These are phyloP conservation scores for Meyerozyma smithsonii DNA, from an alignment of 1,139 yeast species.

Conservation along the genomic window DNA sequence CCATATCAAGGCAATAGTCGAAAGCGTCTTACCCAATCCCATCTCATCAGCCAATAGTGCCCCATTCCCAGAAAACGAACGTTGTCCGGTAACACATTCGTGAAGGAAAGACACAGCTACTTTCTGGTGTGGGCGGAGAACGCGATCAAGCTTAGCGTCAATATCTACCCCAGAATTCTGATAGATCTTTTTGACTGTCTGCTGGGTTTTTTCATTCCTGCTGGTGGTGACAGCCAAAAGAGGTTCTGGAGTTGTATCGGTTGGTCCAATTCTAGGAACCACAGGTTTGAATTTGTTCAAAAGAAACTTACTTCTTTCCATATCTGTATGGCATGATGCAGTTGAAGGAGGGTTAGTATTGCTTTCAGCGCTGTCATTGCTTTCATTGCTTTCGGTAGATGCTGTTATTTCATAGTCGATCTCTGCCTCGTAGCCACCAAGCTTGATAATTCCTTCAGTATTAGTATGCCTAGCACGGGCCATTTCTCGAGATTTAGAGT, in stretches of 20 bases:
- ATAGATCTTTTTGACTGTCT: neutral
- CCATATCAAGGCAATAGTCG: slow-evolving; percentile 81
- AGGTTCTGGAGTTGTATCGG: neutral
- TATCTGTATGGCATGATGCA: too few relatives aligned
- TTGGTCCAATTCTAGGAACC: neutral
- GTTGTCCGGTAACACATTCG: slow-evolving; percentile 72
- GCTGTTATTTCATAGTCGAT: slow-evolving; percentile 38
- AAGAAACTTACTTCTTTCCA: too few relatives aligned
- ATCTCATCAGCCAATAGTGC: slow-evolving; percentile 92
- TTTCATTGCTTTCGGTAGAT: neutral
- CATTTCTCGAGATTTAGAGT: slow-evolving; percentile 15
- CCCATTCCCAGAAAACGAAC: slow-evolving; percentile 48
- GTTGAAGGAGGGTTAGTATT: neutral
- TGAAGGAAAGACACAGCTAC: slow-evolving; percentile 81
- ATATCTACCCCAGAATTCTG: neutral
- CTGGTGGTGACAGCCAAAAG: neutral
- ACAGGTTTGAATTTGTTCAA: neutral
- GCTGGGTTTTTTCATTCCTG: neutral
- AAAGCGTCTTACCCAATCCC: slow-evolving; percentile 94
- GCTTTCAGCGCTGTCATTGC: neutral
- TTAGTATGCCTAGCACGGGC: slow-evolving; percentile 18
- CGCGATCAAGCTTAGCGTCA: slow-evolving; percentile 4
- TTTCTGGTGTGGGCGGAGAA: slow-evolving; percentile 75
- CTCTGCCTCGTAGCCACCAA: slow-evolving; percentile 53
- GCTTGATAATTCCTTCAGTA: slow-evolving; percentile 38